phyloP scores from a whole-genome alignment of 768 basidiomycete genomes.

The Russula griseocarnosa region DNA sequence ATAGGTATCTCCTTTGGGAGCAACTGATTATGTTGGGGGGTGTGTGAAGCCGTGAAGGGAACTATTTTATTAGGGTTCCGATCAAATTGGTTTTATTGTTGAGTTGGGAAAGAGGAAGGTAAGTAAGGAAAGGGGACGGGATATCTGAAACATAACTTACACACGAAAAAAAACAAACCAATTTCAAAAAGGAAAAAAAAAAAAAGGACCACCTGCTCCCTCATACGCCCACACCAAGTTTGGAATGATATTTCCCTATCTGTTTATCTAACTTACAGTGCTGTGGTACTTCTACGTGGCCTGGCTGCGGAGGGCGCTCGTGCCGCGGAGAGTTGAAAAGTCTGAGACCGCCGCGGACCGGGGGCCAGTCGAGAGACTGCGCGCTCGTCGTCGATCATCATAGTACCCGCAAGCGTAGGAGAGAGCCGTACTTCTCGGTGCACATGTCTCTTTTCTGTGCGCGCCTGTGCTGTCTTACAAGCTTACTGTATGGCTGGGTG shows the following conservation, averaged over 20 bases:
- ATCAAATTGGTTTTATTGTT: too few species aligned
- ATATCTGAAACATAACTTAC: neutral
- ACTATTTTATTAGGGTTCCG: too few species aligned
- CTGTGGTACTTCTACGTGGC: neutral
- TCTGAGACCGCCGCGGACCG: conserved; percentile 21
- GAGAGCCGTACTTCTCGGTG: conserved; percentile 24
- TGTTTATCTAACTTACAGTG: neutral
- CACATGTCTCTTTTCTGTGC: conserved; percentile 5
- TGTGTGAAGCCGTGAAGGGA: too few species aligned
- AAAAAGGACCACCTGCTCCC: neutral
- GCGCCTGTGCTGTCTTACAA: neutral
- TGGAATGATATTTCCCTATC: neutral
- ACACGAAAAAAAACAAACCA: neutral
- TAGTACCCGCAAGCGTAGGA: conserved; percentile 13
- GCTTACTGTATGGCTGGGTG: neutral
- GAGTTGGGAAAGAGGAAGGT: neutral
- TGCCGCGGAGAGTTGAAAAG: conserved; percentile 21
- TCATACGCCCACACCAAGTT: neutral
- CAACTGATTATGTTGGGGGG: too few species aligned
- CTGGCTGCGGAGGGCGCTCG: conserved; percentile 15
- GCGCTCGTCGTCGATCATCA: conserved; percentile 26
- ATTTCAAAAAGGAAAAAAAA: neutral
- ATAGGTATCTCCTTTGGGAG: too few species aligned
- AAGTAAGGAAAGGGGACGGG: too few species aligned
- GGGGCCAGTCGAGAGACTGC: conserved; percentile 11